Evolutionary conservation across 2,329 filamentous ascomycete genomes (phyloP), one percentile per base, ranked within the genome.

Genomic region (Alternaria sp.): DNA sequence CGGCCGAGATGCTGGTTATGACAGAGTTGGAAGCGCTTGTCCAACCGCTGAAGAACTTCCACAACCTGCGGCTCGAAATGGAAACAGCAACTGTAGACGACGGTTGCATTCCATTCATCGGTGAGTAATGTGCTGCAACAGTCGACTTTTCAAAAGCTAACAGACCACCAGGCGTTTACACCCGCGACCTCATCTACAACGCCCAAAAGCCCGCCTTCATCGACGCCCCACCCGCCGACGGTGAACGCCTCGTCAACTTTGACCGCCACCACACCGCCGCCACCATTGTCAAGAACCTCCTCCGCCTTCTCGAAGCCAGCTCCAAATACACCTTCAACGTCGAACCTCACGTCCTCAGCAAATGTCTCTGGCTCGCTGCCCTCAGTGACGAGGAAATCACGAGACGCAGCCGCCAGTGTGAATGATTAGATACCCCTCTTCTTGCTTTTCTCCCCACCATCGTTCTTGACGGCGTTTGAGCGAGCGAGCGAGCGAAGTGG

Each of bases 341-440:
- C 1, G 88, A 94, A 40, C 90, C 93, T 65, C 91, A 91, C 56
- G 87, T 93, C 54, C 90, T 92, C 5, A 91, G 93, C 79, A 86
- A 91, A 67, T 96, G 92, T 77, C 84, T 96, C n/a, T 96, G 93
- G 92, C 89, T 96, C 82, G 90, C 91, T 50, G 91, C 92, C 10
- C 78, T 96, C 58, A 87, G 82, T 58, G 92, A 95, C 68, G 88
- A 89, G n/a, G 91, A 94, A 73, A 93, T 96, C 72, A 67, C 73
- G 11, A 70, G 68, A 62, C 72, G 72, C 57, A 77, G 74, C 53
- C 74, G 73, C 51, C 70, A 71, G 50, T 72, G 67, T 65, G 74
- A 79, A 70, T 78, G 65, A 73, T 52, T 21, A 50, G 46, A 67
- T 58, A 44, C 30, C 61, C 30, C 60, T 51, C 36, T 54, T 47